Evolutionary conservation across 225 moss, liverwort and hornwort genomes (phyloP), one percentile per base, ranked within the genome.

Genomic region (Ulota crispa): DNA sequence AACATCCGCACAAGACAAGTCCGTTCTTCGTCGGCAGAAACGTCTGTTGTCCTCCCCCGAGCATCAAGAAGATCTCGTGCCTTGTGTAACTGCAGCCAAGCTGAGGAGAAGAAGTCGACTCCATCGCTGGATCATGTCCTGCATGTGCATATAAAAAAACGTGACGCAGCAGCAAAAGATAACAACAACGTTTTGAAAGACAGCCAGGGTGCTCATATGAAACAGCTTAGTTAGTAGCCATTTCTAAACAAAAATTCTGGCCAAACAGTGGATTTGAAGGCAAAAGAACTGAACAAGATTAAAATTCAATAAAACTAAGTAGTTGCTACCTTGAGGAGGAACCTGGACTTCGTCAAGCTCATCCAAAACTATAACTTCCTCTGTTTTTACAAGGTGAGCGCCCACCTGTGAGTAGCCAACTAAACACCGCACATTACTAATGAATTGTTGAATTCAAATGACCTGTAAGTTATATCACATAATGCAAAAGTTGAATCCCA

Each of bases 291-390:
- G 50, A 64, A 16, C 30, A 32, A 8, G 15, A 4, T 64, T 64
- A 39, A 36, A 39, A 8, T 9, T 64, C 64, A 32, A 19, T 63
- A 39, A 30, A 32, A 30, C 15, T 32, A 32, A 28, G 15, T 30
- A 62, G 16, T 39, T 55, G 31, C 9, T 81, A 99, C 98, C 98
- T 89, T 90, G 82, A 68, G 98, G 96, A 77, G 98, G 98, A 71
- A 91, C 90, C 98, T 92, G 94, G 12, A 81, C 87, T 83, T 93
- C 96, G 78, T 93, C 92, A 8, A 88, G 79, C 43, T 92, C 87
- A 75, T 81, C 79, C 20, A 72, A 66, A 42, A 3, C 34, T 34
- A 34, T 34, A 4, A 64, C 47, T 50, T 89, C 91, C 68, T 85
- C 92, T 72, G 39, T 39, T 39, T 39, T 39, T 39, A 9, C 39